These are phyloP conservation scores for Groenewaldozyma tartarivorans DNA, from an alignment of 805 yeast genomes.

Conservation along the genomic window DNA sequence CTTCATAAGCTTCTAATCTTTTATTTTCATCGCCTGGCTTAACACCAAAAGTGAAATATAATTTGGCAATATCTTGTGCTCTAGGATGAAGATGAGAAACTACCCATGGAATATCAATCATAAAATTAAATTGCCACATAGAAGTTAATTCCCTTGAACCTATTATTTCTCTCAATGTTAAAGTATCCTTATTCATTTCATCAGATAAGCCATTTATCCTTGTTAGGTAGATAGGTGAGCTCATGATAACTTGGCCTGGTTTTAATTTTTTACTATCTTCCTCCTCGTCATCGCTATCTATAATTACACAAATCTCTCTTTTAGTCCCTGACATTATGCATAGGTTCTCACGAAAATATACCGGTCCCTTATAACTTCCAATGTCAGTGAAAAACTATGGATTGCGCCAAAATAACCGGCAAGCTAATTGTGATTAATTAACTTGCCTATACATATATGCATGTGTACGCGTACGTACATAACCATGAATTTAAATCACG, in stretches of 20 bases:
- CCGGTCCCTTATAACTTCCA: too few relatives aligned
- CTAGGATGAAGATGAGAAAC: slow-evolving; percentile 15
- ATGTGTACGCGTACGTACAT: too few relatives aligned
- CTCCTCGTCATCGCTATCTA: slow-evolving; percentile 6
- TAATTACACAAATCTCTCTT: neutral
- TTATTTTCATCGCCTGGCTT: slow-evolving; percentile 3
- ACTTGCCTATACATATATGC: too few relatives aligned
- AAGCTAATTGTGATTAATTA: too few relatives aligned
- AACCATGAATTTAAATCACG: too few relatives aligned
- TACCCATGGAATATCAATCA: slow-evolving; percentile 20
- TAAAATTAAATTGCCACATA: slow-evolving; percentile 28
- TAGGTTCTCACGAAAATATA: too few relatives aligned
- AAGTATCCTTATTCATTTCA: slow-evolving; percentile 13
- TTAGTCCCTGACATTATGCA: neutral
- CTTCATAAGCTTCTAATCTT: slow-evolving; percentile 3
- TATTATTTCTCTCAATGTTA: slow-evolving; percentile 18
- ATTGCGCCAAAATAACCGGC: too few relatives aligned
- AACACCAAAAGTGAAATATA: slow-evolving; percentile 20
- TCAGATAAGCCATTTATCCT: slow-evolving; percentile 12
- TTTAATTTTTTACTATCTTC: too few relatives aligned
- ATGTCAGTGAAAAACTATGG: too few relatives aligned
- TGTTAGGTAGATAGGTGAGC: too few relatives aligned
- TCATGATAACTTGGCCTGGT: too few relatives aligned
- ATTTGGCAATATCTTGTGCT: slow-evolving; percentile 8
- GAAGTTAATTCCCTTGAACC: slow-evolving; percentile 14